Percentiles rank a stretch among this genome's conserved stretches.
phyloP scores from a whole-genome alignment of 1,139 yeast species.

The Torulaspora globosa region DNA sequence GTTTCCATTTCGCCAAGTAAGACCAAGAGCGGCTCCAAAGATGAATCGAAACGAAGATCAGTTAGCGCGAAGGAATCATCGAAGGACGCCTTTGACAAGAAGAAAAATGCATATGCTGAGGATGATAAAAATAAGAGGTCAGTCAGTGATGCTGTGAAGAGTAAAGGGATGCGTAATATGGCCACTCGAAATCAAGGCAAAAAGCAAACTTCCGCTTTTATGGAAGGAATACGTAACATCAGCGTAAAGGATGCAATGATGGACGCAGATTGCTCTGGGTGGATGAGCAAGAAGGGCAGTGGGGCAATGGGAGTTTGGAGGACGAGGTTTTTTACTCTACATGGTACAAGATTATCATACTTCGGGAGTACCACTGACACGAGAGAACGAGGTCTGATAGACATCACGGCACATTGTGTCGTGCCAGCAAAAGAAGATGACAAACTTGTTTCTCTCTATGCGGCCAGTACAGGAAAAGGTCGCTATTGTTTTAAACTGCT shows the following conservation, averaged over 20 bases:
- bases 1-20: conserved; percentile 8
- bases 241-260: conserved; percentile 76
- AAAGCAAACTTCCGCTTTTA: conserved; percentile 84
- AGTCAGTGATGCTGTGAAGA: conserved; percentile 34
- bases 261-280: conserved; percentile 77
- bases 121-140: conserved; percentile 31
- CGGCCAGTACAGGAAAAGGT: conserved; percentile 91
- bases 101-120: conserved; percentile 14
- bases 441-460: conserved; percentile 75
- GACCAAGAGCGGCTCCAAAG: conserved; percentile 10
- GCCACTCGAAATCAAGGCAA: conserved; percentile 33
- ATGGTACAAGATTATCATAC: conserved; percentile 89
- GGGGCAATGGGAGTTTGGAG: conserved; percentile 88
- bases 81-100: conserved; percentile 18
- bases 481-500: conserved; percentile 85
- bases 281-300: conserved; percentile 93
- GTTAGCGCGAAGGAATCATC: conserved; percentile 31
- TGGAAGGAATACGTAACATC: conserved; percentile 79
- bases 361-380: conserved; percentile 76
- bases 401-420: conserved; percentile 91
- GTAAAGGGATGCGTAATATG: conserved; percentile 31
- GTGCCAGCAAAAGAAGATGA: conserved; percentile 72
- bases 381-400: conserved; percentile 87
- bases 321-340: conserved; percentile 80
- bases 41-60: conserved; percentile 27